Conservation (phyloP, 2,329 filamentous ascomycete genomes). For the Fusarium proliferatum region DNA sequence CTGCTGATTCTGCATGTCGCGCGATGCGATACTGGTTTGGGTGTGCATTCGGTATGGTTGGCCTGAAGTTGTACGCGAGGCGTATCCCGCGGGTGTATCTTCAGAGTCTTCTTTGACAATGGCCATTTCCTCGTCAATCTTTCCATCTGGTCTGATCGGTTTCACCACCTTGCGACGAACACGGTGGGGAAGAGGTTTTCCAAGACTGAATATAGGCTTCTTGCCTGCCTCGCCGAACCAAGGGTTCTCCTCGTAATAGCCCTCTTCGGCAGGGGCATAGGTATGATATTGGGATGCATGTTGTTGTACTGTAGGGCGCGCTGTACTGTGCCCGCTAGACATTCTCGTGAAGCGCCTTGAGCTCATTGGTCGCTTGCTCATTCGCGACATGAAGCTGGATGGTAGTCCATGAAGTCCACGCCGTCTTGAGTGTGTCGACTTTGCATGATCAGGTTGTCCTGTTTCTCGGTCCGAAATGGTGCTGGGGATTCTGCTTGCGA, state of each 20-base stretch:
- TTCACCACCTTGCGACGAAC: constrained; percentile 23
- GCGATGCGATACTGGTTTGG: neutral
- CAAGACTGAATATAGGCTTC: constrained; percentile 37
- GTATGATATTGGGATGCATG: neutral
- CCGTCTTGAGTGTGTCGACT: neutral
- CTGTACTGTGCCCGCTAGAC: neutral
- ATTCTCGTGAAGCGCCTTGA: neutral
- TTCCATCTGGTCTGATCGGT: neutral
- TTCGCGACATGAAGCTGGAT: constrained; percentile 1
- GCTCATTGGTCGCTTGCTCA: neutral
- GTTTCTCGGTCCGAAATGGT: constrained; percentile 16
- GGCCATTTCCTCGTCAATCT: constrained; percentile 24
- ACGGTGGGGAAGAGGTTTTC: constrained; percentile 31
- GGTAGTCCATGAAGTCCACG: constrained; percentile 1
- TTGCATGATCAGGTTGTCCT: neutral
- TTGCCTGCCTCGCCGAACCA: constrained; percentile 29
- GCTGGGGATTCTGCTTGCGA: constrained; percentile 21
- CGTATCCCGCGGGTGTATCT: neutral
- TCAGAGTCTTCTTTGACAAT: neutral
- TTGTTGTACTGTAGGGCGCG: neutral
- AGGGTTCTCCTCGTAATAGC: constrained; percentile 31
- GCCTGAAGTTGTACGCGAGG: neutral
- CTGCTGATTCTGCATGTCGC: constrained; percentile 9
- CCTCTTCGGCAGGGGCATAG: constrained; percentile 32
- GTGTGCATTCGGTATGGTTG: constrained; percentile 8